A percentile compares a stretch with the other conserved stretches of the same genome.
Evolutionary conservation across 768 basidiomycete genomes (phyloP).

Genomic region (Termitomyces titanicus): DNA sequence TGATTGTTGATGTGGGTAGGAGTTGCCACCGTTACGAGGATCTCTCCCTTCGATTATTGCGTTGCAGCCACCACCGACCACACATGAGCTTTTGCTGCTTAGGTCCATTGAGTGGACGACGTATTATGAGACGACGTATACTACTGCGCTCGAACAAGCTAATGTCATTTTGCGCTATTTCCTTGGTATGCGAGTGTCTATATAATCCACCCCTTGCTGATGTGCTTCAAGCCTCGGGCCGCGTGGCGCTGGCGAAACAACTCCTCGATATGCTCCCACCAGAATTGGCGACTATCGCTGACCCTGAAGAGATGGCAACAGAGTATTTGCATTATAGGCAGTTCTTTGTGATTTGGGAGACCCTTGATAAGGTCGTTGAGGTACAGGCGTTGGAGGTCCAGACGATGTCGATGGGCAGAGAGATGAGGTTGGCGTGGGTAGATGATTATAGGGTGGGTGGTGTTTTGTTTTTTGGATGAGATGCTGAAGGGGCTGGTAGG

Average conservation of each 20-base stretch:
- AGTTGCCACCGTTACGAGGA: slow-evolving; percentile 50
- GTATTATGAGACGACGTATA: slow-evolving; percentile 67
- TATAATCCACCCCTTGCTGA: too few relatives aligned
- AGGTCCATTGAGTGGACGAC: slow-evolving; percentile 95
- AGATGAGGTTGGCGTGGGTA: slow-evolving; percentile 58
- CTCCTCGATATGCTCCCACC: slow-evolving; percentile 58
- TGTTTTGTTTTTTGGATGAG: background rate
- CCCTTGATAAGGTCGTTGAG: slow-evolving; percentile 57
- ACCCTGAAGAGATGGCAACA: slow-evolving; percentile 67
- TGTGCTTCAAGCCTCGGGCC: slow-evolving; percentile 54
- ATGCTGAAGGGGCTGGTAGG: slow-evolving; percentile 28
- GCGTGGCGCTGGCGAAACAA: slow-evolving; percentile 62
- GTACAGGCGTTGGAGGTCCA: slow-evolving; percentile 55
- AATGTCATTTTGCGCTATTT: slow-evolving; percentile 89
- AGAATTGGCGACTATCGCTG: slow-evolving; percentile 58
- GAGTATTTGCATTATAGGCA: slow-evolving; percentile 79
- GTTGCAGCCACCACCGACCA: slow-evolving; percentile 51
- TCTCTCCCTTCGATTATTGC: slow-evolving; percentile 59
- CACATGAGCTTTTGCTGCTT: slow-evolving; percentile 62
- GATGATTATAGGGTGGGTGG: slow-evolving; percentile 56
- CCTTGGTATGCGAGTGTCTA: slow-evolving; percentile 82
- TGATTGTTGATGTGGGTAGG: slow-evolving; percentile 35
- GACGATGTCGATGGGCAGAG: slow-evolving; percentile 55
- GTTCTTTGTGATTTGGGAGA: slow-evolving; percentile 75
- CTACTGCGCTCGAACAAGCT: slow-evolving; percentile 78